Evolutionary conservation across 108 stramenopile genomes (phyloP).

Genomic region (Nannochloropsis gaditana): DNA sequence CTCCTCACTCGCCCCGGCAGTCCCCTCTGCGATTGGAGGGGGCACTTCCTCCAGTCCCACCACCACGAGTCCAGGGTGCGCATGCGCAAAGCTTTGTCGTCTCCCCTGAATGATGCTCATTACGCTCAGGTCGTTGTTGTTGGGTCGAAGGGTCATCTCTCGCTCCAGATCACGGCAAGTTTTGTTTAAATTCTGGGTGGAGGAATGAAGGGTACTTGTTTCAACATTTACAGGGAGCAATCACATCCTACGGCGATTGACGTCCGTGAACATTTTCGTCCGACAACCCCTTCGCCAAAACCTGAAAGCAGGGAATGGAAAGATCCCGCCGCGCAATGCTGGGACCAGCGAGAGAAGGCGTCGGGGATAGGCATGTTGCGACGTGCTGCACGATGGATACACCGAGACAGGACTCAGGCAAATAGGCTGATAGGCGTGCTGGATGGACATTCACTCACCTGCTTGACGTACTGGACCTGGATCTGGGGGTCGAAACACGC

Average conservation of each 20-base stretch:
- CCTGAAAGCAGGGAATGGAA: too few species aligned
- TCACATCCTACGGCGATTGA: too few species aligned
- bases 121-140: conserved; percentile 67
- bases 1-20: conserved; percentile 36
- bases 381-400: too few species aligned
- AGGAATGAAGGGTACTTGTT: too few species aligned
- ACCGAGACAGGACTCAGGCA: too few species aligned
- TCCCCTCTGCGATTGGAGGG: conserved; percentile 33
- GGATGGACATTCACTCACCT: background rate
- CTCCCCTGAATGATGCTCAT: conserved; percentile 70
- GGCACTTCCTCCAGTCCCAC: conserved; percentile 65
- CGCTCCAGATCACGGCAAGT: conserved; percentile 46
- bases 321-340: too few species aligned
- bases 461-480: conserved; percentile 64
- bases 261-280: too few species aligned
- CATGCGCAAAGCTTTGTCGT: conserved; percentile 60
- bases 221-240: too few species aligned
- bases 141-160: conserved; percentile 63
- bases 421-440: too few species aligned
- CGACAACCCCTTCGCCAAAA: too few species aligned
- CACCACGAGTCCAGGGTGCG: conserved; percentile 64
- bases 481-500: conserved; percentile 58
- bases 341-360: too few species aligned
- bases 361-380: too few species aligned
- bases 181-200: conserved; percentile 62